Percentiles rank a stretch among this genome's conserved stretches.
These are phyloP conservation scores for Hirschfeldia incana DNA, from an alignment of 345 rosid genomes.

Conservation along the genomic window DNA sequence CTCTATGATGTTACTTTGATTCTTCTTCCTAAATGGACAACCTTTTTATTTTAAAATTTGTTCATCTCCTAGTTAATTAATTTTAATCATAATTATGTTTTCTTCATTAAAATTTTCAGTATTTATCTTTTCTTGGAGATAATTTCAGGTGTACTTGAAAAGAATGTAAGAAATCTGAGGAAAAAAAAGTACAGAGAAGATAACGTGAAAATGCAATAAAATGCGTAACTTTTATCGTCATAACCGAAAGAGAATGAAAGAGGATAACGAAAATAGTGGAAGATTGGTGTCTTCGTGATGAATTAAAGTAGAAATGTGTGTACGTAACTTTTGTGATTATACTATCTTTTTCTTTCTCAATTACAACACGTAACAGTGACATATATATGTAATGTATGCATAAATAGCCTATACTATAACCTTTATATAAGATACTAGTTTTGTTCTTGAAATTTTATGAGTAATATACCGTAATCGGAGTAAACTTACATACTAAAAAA, in stretches of 20 bases:
- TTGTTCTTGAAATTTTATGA: neutral
- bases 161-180: conserved; percentile 1
- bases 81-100: neutral
- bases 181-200: conserved; percentile 17
- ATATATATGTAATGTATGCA: conserved; percentile 19
- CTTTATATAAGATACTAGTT: neutral
- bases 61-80: neutral
- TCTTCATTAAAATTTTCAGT: neutral
- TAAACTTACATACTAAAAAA: neutral
- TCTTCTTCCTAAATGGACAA: conserved; percentile 1
- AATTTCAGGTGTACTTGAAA: neutral
- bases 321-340: conserved; percentile 35
- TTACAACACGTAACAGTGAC: conserved; percentile 29
- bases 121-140: neutral
- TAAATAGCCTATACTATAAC: neutral
- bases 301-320: conserved; percentile 37
- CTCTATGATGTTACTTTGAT: conserved; percentile 1
- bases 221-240: conserved; percentile 28
- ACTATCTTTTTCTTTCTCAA: conserved; percentile 27
- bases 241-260: conserved; percentile 18
- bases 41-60: neutral
- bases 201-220: conserved; percentile 26
- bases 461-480: neutral
- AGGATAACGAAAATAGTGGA: conserved; percentile 34
- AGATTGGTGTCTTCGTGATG: conserved; percentile 38